These are phyloP conservation scores for Exophiala viscosa DNA, from an alignment of 2,329 filamentous ascomycete species.

Conservation along the genomic window DNA sequence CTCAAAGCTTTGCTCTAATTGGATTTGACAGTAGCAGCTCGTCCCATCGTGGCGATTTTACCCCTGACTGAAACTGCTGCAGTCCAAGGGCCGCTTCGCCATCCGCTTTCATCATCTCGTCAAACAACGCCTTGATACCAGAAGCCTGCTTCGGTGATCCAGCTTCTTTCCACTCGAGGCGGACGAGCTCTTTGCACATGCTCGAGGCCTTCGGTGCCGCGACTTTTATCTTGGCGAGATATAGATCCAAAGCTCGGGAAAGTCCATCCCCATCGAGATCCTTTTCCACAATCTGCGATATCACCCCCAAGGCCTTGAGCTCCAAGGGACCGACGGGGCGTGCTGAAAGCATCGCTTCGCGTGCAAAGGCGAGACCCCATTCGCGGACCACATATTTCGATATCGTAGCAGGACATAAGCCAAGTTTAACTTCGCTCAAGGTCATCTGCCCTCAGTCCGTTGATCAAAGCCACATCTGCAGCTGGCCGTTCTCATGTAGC, in stretches of 20 bases:
- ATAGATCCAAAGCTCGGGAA: conserved; percentile 26
- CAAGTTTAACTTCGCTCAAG: conserved; percentile 42
- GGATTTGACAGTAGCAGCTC: no score
- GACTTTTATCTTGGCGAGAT: conserved; percentile 26
- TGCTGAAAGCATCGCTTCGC: conserved; percentile 39
- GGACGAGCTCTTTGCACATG: conserved; percentile 37
- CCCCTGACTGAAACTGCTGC: conserved; percentile 25
- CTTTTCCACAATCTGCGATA: conserved; percentile 27
- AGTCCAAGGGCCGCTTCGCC: conserved; percentile 28
- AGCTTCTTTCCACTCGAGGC: conserved; percentile 28
- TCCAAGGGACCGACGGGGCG: conserved; percentile 31
- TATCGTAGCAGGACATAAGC: conserved; percentile 38
- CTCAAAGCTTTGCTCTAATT: no score
- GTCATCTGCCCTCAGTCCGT: no score
- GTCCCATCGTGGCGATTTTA: no score
- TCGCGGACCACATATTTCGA: conserved; percentile 41
- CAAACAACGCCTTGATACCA: conserved; percentile 29
- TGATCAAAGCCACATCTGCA: no score
- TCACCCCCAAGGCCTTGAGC: conserved; percentile 27
- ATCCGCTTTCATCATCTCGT: conserved; percentile 32
- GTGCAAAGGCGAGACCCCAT: conserved; percentile 36
- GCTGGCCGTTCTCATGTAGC: no score
- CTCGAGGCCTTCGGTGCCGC: conserved; percentile 32
- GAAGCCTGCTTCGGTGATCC: conserved; percentile 17
- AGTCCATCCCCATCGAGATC: conserved; percentile 8